A percentile compares a stretch with the other conserved stretches of the same genome.
Conservation (phyloP, 2,329 filamentous ascomycete species). For the Microdochium trichocladiopsis region DNA sequence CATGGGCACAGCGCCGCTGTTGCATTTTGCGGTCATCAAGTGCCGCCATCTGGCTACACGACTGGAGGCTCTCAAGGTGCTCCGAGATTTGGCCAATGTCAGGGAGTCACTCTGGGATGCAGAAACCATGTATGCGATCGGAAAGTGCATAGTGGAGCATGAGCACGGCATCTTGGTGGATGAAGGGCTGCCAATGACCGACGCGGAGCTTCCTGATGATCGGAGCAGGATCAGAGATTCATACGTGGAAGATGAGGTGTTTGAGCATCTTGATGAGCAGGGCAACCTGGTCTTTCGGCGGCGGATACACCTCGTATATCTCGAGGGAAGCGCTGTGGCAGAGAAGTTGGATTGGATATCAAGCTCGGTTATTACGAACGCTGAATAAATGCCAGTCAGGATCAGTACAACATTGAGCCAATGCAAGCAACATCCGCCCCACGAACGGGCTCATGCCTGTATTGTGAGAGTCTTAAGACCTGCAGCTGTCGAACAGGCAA, state of each 20-base stretch:
- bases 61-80: constrained; percentile 5
- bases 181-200: neutral
- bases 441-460: too few relatives aligned
- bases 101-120: constrained; percentile 9
- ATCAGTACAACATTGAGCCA: too few relatives aligned
- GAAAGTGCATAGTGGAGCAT: constrained; percentile 6
- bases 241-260: constrained; percentile 5
- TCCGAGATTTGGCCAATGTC: constrained; percentile 1
- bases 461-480: too few relatives aligned
- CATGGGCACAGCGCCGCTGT: constrained; percentile 8
- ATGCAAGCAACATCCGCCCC: too few relatives aligned
- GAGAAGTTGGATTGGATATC: neutral
- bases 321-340: neutral
- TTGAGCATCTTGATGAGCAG: constrained; percentile 1
- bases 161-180: constrained; percentile 5
- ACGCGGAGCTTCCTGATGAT: constrained; percentile 3
- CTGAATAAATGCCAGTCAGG: too few relatives aligned
- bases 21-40: constrained; percentile 11
- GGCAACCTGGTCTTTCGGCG: constrained; percentile 1
- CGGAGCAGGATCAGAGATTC: constrained; percentile 6
- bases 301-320: constrained; percentile 1
- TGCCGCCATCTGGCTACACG: constrained; percentile 8
- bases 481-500: too few relatives aligned
- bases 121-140: constrained; percentile 4
- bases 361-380: neutral